Evolutionary conservation across 1,284 basidiomycete genomes (phyloP).

Genomic region (Ganoderma meredithae): DNA sequence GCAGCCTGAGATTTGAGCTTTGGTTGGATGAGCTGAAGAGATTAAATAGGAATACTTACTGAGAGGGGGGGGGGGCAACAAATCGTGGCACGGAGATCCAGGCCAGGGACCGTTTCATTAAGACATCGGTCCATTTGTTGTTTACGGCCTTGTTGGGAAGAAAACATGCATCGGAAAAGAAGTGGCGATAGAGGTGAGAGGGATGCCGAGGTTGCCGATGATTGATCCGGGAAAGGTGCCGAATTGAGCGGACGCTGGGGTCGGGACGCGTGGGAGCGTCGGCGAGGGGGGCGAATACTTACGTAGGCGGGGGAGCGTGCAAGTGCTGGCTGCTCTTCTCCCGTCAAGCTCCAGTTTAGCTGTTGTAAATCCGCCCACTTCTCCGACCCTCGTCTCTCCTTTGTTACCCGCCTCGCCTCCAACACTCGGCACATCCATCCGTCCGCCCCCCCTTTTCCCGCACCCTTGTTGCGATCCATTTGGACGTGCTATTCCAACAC

Average conservation of each 20-base stretch:
- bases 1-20: no score
- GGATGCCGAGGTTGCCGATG: background rate
- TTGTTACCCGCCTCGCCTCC: conserved; percentile 13
- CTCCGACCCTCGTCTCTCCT: conserved; percentile 38
- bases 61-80: background rate
- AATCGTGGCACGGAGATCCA: background rate
- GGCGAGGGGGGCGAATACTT: conserved; percentile 12
- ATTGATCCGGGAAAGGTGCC: conserved; percentile 2
- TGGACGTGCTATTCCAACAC: background rate
- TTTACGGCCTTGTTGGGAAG: background rate
- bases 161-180: background rate
- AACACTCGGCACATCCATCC: conserved; percentile 1
- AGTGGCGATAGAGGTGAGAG: background rate
- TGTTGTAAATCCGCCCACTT: conserved; percentile 18
- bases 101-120: background rate
- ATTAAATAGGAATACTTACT: no score
- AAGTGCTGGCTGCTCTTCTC: conserved; percentile 13
- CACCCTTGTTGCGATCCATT: background rate
- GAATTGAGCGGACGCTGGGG: background rate
- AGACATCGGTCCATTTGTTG: background rate
- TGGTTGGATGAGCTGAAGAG: background rate
- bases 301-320: conserved; percentile 10
- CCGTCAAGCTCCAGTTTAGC: conserved; percentile 12
- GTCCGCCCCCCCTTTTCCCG: conserved; percentile 14
- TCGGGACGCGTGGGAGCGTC: conserved; percentile 17